Percentiles rank a stretch among this genome's conserved stretches.
phyloP scores from a whole-genome alignment of 164 flowering plant genomes.

The Cinnamomum chago region DNA sequence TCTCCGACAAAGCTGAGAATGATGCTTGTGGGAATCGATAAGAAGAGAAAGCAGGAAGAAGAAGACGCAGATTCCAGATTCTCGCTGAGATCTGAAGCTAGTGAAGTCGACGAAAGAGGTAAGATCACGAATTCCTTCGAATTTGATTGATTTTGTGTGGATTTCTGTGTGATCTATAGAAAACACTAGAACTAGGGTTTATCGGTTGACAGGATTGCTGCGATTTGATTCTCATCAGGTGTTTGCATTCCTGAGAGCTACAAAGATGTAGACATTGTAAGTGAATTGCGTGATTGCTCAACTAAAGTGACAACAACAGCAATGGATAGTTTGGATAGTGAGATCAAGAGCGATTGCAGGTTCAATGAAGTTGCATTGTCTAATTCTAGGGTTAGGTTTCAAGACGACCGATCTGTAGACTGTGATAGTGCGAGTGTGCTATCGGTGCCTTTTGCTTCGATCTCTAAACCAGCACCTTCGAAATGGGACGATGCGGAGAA shows the following conservation, averaged over 20 bases:
- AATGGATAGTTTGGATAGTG: constrained; percentile 19
- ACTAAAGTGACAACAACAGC: constrained; percentile 18
- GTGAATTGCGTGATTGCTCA: constrained; percentile 44
- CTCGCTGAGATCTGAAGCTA: constrained; percentile 42
- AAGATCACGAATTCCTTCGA: background rate
- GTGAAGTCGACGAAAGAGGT: constrained; percentile 44
- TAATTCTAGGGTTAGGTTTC: constrained; percentile 39
- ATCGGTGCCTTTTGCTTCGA: constrained; percentile 44
- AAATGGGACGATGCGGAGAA: constrained; percentile 98
- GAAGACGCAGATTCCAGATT: constrained; percentile 40
- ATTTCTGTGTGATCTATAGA: background rate
- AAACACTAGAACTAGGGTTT: background rate
- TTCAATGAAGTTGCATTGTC: constrained; percentile 29
- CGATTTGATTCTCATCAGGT: constrained; percentile 23
- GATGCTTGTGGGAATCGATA: constrained; percentile 60
- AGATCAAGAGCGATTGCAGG: constrained; percentile 30
- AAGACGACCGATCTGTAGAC: constrained; percentile 40
- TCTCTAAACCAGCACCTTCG: constrained; percentile 76
- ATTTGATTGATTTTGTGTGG: background rate
- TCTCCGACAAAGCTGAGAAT: constrained; percentile 73
- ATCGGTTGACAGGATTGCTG: background rate
- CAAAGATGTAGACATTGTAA: constrained; percentile 75
- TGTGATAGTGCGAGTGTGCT: constrained; percentile 35
- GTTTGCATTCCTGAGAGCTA: constrained; percentile 38
- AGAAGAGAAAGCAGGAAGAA: constrained; percentile 48